phyloP scores from a whole-genome alignment of 1,284 basidiomycete genomes.

The Ustilago crameri region DNA sequence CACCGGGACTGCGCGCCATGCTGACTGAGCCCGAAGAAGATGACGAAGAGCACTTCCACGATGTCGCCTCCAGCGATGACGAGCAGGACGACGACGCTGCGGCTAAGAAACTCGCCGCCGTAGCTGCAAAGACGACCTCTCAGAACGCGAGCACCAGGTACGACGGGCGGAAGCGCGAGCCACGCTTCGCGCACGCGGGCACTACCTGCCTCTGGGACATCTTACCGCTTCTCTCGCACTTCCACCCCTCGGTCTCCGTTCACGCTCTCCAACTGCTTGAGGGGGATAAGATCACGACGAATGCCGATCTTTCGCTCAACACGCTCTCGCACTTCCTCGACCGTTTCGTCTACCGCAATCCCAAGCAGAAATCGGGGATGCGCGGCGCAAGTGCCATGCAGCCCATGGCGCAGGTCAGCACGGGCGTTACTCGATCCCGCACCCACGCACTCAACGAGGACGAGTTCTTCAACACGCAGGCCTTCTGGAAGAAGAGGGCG shows the following conservation, averaged over 20 bases:
- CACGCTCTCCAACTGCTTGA: conserved; percentile 88
- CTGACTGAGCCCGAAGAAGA: conserved; percentile 71
- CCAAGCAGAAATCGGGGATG: conserved; percentile 84
- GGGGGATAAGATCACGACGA: conserved; percentile 77
- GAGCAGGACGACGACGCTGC: conserved; percentile 32
- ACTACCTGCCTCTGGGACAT: conserved; percentile 71
- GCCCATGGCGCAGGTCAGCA: conserved; percentile 74
- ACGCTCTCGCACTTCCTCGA: conserved; percentile 93
- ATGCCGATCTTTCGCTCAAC: conserved; percentile 88
- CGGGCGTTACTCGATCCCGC: conserved; percentile 77
- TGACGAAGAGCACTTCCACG: conserved; percentile 72
- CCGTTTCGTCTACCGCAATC: conserved; percentile 91
- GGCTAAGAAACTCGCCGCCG: conserved; percentile 19
- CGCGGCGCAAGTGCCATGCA: conserved; percentile 86
- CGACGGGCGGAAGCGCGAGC: conserved; percentile 79
- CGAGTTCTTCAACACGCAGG: conserved; percentile 78
- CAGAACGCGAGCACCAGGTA: conserved; percentile 38
- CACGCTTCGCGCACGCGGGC: conserved; percentile 85
- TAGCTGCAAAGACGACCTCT: conserved; percentile 14
- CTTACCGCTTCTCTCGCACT: conserved; percentile 78
- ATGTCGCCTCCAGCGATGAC: conserved; percentile 67
- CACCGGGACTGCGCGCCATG: conserved; percentile 78
- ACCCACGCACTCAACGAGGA: conserved; percentile 70
- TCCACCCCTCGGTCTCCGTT: conserved; percentile 89
- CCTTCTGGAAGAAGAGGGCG: conserved; percentile 79